Evolutionary conservation across 345 rosid species (phyloP).

Genomic region (Eutrema heterophyllum): DNA sequence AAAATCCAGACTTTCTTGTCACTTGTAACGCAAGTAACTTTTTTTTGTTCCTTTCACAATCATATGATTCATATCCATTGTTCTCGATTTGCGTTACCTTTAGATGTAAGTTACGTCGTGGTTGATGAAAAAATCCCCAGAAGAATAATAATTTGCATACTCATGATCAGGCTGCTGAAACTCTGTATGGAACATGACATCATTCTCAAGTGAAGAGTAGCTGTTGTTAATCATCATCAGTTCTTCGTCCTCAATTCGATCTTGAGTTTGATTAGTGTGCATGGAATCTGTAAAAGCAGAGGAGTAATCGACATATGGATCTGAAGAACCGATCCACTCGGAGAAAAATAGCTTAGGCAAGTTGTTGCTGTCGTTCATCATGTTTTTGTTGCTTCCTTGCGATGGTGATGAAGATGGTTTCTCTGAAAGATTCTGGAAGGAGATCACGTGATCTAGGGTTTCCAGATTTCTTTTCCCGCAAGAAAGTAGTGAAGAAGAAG

Average conservation of each 20-base stretch:
- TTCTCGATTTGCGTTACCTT: background rate
- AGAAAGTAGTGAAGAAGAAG: slow-evolving; percentile 20
- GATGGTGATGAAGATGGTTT: slow-evolving; percentile 26
- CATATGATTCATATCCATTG: background rate
- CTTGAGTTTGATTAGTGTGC: slow-evolving; percentile 24
- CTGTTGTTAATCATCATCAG: slow-evolving; percentile 19
- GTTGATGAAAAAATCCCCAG: slow-evolving; percentile 37
- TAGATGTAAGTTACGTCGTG: slow-evolving; percentile 44
- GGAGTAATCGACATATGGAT: slow-evolving; percentile 19
- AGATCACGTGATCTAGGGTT: slow-evolving; percentile 31
- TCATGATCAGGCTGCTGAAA: slow-evolving; percentile 48
- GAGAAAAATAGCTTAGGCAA: slow-evolving; percentile 65
- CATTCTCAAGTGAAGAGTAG: slow-evolving; percentile 32
- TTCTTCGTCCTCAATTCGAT: slow-evolving; percentile 2
- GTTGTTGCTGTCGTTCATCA: slow-evolving; percentile 9
- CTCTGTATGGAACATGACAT: slow-evolving; percentile 38
- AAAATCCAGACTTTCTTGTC: background rate
- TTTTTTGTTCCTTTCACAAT: background rate
- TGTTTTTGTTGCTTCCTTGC: slow-evolving; percentile 20
- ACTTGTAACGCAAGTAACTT: background rate
- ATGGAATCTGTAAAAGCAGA: slow-evolving; percentile 14
- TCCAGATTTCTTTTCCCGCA: slow-evolving; percentile 25
- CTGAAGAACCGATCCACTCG: slow-evolving; percentile 61
- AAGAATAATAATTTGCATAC: slow-evolving; percentile 40
- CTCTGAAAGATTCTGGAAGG: slow-evolving; percentile 24